Percentiles rank a stretch among this genome's conserved stretches.
Conservation (phyloP, 2,329 filamentous ascomycete genomes). For the Neopestalotiopsis clavispora region DNA sequence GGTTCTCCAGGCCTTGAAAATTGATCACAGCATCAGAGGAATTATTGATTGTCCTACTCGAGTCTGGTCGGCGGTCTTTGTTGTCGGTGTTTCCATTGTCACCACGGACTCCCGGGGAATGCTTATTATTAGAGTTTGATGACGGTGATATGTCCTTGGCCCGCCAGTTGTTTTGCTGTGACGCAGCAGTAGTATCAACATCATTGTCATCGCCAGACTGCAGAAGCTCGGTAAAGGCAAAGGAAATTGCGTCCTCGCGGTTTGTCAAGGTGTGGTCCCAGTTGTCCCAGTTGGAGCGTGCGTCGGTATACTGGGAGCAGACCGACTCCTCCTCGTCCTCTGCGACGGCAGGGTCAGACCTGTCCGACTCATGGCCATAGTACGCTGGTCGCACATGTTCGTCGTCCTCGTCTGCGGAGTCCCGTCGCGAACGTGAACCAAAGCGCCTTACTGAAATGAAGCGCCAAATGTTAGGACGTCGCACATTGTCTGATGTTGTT, state of each 20-base stretch:
- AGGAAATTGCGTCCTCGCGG: slow-evolving; percentile 15
- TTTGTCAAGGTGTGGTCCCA: slow-evolving; percentile 11
- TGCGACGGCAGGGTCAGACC: slow-evolving; percentile 7
- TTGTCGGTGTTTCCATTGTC: not conserved
- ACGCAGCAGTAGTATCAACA: no score
- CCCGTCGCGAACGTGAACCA: slow-evolving; percentile 2
- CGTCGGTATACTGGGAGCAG: slow-evolving; percentile 10
- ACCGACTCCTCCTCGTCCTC: not conserved
- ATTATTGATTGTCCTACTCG: not conserved
- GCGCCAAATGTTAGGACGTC: slow-evolving; percentile 15
- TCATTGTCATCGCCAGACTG: not conserved
- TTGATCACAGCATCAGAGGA: slow-evolving; percentile 13
- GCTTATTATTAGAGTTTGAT: not conserved
- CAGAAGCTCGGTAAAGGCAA: slow-evolving; percentile 16
- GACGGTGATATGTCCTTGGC: not conserved
- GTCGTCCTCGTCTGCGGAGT: slow-evolving; percentile 11
- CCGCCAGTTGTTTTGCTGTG: not conserved
- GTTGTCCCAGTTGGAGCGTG: slow-evolving; percentile 12
- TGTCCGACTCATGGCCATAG: slow-evolving; percentile 6
- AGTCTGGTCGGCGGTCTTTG: not conserved
- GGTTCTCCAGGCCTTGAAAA: slow-evolving; percentile 2
- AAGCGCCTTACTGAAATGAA: slow-evolving; percentile 12
- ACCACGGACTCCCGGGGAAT: not conserved
- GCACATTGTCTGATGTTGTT: slow-evolving; percentile 1
- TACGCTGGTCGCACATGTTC: slow-evolving; percentile 3